phyloP scores from a whole-genome alignment of 2,329 filamentous ascomycete species.

The Pestalotiopsis sp. region DNA sequence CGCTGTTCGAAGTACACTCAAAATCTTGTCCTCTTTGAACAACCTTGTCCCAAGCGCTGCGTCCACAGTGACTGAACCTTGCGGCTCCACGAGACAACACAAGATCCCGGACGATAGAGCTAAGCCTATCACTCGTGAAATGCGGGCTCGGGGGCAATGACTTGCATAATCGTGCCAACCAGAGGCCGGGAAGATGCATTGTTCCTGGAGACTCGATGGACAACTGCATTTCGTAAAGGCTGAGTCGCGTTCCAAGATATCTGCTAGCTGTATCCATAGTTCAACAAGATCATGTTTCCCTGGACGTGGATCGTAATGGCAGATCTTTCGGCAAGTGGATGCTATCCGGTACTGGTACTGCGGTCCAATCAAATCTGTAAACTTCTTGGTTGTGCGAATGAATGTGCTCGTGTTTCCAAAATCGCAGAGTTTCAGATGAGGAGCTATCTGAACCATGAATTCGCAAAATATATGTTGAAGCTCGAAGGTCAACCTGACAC shows the following conservation, averaged over 20 bases:
- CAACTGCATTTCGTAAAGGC: not conserved
- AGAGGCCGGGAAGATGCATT: not conserved
- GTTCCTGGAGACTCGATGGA: not conserved
- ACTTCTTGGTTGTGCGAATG: too few relatives aligned
- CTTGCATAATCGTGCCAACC: not conserved
- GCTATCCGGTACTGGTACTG: not conserved
- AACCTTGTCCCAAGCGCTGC: fast-evolving
- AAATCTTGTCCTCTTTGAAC: not conserved
- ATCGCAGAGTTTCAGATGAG: not conserved
- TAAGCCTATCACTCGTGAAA: not conserved
- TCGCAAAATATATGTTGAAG: not conserved
- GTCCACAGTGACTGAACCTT: not conserved
- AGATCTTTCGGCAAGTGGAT: not conserved
- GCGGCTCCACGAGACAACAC: not conserved
- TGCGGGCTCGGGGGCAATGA: not conserved
- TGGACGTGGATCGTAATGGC: not conserved
- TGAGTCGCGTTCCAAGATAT: not conserved
- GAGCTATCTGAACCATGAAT: not conserved
- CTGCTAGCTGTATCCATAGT: not conserved
- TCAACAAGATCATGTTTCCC: not conserved
- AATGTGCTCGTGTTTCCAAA: too few relatives aligned
- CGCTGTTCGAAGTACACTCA: not conserved
- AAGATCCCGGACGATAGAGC: not conserved
- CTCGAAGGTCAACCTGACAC: not conserved
- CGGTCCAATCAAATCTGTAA: not conserved